A percentile compares a stretch with the other conserved stretches of the same genome.
Conservation (phyloP, 306 rosid species). For the Cyamopsis tetragonoloba region DNA sequence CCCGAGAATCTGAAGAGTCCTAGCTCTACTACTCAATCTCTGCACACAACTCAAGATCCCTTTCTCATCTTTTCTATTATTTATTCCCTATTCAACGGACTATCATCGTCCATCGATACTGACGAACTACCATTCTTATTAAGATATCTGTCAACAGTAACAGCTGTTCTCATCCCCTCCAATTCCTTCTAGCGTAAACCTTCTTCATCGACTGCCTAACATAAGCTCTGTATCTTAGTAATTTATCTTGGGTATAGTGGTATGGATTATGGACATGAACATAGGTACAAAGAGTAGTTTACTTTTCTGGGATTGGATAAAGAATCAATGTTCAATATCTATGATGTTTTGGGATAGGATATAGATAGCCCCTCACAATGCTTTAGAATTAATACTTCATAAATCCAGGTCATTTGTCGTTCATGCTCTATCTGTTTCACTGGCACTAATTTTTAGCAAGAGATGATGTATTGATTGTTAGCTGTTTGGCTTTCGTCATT, state of each 20-base stretch:
- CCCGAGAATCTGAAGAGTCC: too few species aligned
- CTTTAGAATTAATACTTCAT: not conserved
- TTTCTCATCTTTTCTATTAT: too few species aligned
- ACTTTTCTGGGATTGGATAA: not conserved
- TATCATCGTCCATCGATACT: too few species aligned
- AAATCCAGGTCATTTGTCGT: not conserved
- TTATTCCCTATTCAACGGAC: too few species aligned
- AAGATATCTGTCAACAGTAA: too few species aligned
- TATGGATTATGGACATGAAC: not conserved
- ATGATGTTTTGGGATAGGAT: not conserved
- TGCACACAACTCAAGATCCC: too few species aligned
- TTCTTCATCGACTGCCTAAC: too few species aligned
- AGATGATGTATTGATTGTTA: not conserved
- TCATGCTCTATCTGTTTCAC: not conserved
- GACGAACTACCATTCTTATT: too few species aligned
- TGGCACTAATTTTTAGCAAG: not conserved
- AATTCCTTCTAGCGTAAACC: too few species aligned
- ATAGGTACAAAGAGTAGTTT: not conserved
- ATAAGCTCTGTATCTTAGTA: not conserved
- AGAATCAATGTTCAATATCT: not conserved
- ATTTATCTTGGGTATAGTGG: not conserved
- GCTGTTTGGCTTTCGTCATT: not conserved
- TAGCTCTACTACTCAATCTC: too few species aligned
- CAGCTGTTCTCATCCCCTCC: too few species aligned
- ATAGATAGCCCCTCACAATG: too few species aligned